Evolutionary conservation across 2,329 filamentous ascomycete genomes (phyloP).

Genomic region (Alternaria brassicae): DNA sequence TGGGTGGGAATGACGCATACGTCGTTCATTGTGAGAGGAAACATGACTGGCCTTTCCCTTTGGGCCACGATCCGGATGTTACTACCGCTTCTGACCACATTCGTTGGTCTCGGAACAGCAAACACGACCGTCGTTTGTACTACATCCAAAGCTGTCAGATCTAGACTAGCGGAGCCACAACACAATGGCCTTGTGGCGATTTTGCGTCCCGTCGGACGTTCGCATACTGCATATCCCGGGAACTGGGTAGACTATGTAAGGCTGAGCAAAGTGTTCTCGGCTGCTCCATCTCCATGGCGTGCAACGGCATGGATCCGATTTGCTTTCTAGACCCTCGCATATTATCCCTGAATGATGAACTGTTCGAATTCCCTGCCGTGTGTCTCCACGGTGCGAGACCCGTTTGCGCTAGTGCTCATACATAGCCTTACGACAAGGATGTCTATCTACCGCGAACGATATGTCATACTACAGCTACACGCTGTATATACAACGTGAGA

Average conservation of each 20-base stretch:
- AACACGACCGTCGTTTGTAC: constrained; percentile 4
- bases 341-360: background rate
- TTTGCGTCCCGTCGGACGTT: background rate
- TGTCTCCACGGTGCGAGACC: background rate
- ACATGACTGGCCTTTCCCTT: background rate
- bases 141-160: background rate
- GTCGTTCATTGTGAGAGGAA: background rate
- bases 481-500: background rate
- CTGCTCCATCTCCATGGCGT: background rate
- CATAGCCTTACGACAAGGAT: background rate
- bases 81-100: background rate
- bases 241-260: background rate
- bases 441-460: background rate
- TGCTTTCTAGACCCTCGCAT: background rate
- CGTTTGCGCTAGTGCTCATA: constrained; percentile 2
- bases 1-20: background rate
- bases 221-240: background rate
- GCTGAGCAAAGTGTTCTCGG: constrained; percentile 1
- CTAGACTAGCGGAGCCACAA: background rate
- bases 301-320: constrained; percentile 12
- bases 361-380: background rate
- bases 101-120: background rate
- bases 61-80: background rate
- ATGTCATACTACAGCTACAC: background rate
- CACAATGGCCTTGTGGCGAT: background rate